Base-by-base conservation (phyloP, 2,329 filamentous ascomycete species). In the Diaporthe citri region DNA sequence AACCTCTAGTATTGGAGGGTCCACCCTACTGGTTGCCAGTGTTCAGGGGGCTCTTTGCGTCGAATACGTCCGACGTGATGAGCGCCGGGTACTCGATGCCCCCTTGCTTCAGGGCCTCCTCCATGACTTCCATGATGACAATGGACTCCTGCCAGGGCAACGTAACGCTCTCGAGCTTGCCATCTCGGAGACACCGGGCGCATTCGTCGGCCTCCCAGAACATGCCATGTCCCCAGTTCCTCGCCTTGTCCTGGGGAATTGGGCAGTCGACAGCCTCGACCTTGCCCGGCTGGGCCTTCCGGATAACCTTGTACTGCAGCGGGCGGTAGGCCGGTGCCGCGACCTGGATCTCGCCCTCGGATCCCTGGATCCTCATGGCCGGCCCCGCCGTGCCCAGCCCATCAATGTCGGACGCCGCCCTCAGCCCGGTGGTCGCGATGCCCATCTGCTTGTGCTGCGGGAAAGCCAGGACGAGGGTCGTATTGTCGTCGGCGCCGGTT, bases 321-420 rank as follows among this genome's bases (percentile, higher is more conserved):
- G 95, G 95, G 22, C 90, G 88, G 87, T 88, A 97, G 0, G 94
- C 91, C 1, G 93, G 92, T 43, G 91, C 92, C 79, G 89, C 90
- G 77, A 97, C 92, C 80, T 96, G 94, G 79, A 97, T 94, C 86
- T 97, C 95, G 76, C 95, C 95, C 77, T 90, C 88, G 46, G 93
- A 91, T 55, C 95, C 95, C 84, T 96, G 94, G 79, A 97, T 94
- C 77, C 94, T 92, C 81, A 96, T 93, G 25, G 92, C 88, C 0
- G 95, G 92, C 1, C 90, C 89, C 51, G 88, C 88, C 22, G 87
- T 89, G 78, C 89, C 88, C 73, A 90, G 85, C 15, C 87, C 87
- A 80, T 93, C 91, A 20, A 92, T 88, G 81, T 94, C 89, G 59
- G 90, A 89, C 73, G 86, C 85, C 41, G 93, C 85, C 71, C 91